Percentiles rank a stretch among this genome's conserved stretches.
Evolutionary conservation across 257 asterid species (phyloP).

Genomic region (Hygrophila difformis): DNA sequence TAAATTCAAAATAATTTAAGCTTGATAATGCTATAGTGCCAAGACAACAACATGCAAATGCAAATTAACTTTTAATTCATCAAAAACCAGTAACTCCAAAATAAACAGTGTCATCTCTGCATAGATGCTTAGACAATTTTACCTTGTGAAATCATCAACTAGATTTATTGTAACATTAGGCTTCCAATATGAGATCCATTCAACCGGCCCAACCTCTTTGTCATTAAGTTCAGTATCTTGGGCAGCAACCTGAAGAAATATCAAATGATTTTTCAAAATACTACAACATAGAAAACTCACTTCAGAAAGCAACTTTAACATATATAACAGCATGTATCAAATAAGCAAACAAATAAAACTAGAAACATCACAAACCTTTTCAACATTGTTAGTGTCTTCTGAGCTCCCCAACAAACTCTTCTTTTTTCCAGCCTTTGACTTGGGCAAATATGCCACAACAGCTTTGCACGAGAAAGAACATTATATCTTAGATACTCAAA

Average conservation of each 20-base stretch:
- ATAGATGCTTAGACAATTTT: constrained; percentile 18
- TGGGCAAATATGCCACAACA: constrained; percentile 69
- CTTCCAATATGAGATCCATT: constrained; percentile 89
- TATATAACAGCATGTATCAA: too few species aligned
- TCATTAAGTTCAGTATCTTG: constrained; percentile 44
- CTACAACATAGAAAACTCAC: too few species aligned
- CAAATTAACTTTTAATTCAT: too few species aligned
- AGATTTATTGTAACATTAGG: constrained; percentile 88
- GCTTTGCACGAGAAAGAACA: constrained; percentile 33
- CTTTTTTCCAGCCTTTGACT: constrained; percentile 65
- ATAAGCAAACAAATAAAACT: constrained; percentile 10
- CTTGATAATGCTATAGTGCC: too few species aligned
- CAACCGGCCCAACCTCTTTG: constrained; percentile 56
- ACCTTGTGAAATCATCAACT: constrained; percentile 95
- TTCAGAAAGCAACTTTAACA: too few species aligned
- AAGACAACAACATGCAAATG: too few species aligned
- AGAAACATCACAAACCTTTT: constrained; percentile 29
- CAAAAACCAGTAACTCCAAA: too few species aligned
- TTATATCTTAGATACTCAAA: constrained; percentile 15
- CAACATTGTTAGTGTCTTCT: constrained; percentile 31
- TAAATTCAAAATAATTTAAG: too few species aligned
- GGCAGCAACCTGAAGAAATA: constrained; percentile 40
- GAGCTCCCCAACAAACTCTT: constrained; percentile 74
- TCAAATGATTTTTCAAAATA: constrained; percentile 7
- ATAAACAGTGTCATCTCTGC: too few species aligned